Evolutionary conservation across 768 basidiomycete species (phyloP).

Genomic region (Rubroboletus pulcherrimus): DNA sequence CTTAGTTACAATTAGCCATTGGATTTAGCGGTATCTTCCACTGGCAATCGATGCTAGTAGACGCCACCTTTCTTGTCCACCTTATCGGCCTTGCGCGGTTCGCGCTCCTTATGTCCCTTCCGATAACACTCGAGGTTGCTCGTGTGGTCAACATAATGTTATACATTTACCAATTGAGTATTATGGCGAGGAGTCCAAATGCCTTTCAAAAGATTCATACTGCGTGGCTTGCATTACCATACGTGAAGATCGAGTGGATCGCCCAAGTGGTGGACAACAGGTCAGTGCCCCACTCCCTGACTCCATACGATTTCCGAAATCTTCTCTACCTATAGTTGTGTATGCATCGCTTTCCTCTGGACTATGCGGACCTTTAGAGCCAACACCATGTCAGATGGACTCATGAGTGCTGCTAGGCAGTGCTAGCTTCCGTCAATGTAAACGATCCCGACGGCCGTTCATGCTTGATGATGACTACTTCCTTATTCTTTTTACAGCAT

Average conservation of each 20-base stretch:
- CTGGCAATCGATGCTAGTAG: slow-evolving; percentile 22
- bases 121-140: slow-evolving; percentile 18
- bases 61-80: slow-evolving; percentile 22
- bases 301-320: not conserved
- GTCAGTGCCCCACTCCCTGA: slow-evolving; percentile 2
- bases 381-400: not conserved
- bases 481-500: slow-evolving; percentile 6
- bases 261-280: slow-evolving; percentile 27
- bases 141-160: slow-evolving; percentile 18
- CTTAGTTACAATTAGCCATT: slow-evolving; percentile 16
- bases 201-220: not conserved
- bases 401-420: not conserved
- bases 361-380: slow-evolving; percentile 2
- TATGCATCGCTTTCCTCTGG: slow-evolving; percentile 25
- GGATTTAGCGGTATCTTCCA: slow-evolving; percentile 21
- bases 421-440: not conserved
- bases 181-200: not conserved
- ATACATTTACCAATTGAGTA: slow-evolving; percentile 6
- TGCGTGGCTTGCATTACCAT: slow-evolving; percentile 20
- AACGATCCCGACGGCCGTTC: not conserved
- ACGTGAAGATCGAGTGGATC: slow-evolving; percentile 30
- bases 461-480: not conserved
- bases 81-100: slow-evolving; percentile 17
- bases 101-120: slow-evolving; percentile 11
- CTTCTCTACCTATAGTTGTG: slow-evolving; percentile 14